Evolutionary conservation across 1,284 basidiomycete species (phyloP), one percentile per base, ranked within the genome.

Genomic region (Omphalotus olearius): DNA sequence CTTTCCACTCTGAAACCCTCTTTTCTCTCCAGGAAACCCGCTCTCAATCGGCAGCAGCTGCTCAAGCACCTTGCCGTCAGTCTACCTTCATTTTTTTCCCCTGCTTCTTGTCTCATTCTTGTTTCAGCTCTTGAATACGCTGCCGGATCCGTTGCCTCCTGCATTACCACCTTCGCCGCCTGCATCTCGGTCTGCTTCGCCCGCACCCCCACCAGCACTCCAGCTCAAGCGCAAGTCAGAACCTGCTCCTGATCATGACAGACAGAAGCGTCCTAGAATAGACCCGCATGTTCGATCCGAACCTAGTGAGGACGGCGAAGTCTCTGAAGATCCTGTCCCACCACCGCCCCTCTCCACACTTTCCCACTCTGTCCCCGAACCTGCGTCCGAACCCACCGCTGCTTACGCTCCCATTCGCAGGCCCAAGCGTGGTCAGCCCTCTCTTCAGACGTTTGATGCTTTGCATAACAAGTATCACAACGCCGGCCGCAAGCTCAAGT

Each of bases 131-230:
- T 73, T 87, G 60, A 80, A 79, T 51, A 67, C 73, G 53, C 72
- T 83, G 52, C 67, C 71, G 52, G 61, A 73, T 30, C 79, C 77
- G 54, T 72, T 85, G 28, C 82, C 85, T 49, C 75, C 82, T 59
- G 74, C 76, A 55, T 71, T 87, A 52, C 84, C 85, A 28, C 80
- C 80, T 53, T 84, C 84, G 52, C 83, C 85, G 51, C 83, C 83
- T 13, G 72, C 75, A 38, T 86, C 84, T 59, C 78, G 82, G 60
- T 70, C 76, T 58, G 65, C 74, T 62, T 86, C 85, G 56, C 48
- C 48, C n/a, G 39, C 47, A 6, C 13, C 51, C 35, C 38, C 16
- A 23, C 48, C 48, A 25, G 35, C 41, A 18, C 41, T 9, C 83
- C 85, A 52, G 71, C 69, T 26, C 73, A 75, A 88, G 70, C 83